Evolutionary conservation across 495 filamentous ascomycete genomes (phyloP).

Genomic region (Xylaria palmicola): DNA sequence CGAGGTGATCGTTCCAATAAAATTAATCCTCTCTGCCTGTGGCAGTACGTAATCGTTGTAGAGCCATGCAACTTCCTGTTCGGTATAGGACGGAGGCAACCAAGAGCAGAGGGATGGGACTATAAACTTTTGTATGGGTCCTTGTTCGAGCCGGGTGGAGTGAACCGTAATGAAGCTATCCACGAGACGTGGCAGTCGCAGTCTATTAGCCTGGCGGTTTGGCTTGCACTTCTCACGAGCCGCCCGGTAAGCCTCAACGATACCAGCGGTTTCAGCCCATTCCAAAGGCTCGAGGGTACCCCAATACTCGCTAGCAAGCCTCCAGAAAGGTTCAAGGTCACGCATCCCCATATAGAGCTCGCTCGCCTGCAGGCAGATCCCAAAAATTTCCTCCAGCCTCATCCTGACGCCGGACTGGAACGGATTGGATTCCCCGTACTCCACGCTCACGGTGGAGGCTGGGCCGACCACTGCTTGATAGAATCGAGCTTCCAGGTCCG

Average conservation of each 20-base stretch:
- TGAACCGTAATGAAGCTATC: background rate
- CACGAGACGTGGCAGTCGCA: background rate
- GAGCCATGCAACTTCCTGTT: slow-evolving; percentile 1
- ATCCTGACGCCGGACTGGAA: too few relatives aligned
- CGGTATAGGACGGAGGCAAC: background rate
- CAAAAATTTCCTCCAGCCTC: background rate
- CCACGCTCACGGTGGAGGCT: too few relatives aligned
- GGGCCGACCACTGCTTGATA: background rate
- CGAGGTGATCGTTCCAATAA: background rate
- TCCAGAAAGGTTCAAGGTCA: background rate
- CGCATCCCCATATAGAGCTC: background rate
- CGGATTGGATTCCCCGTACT: too few relatives aligned
- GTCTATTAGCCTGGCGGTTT: background rate
- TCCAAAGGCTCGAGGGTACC: background rate
- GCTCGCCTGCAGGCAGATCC: background rate
- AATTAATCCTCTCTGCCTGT: background rate
- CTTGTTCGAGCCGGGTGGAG: background rate
- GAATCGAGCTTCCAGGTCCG: background rate
- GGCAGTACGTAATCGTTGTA: slow-evolving; percentile 1
- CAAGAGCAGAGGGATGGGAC: background rate
- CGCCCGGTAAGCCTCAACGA: background rate
- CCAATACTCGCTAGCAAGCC: background rate
- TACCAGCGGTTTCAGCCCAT: background rate
- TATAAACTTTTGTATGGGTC: background rate
- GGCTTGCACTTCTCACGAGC: background rate